phyloP scores from a whole-genome alignment of 169 alveolate species.

The Plasmodium ovale region DNA sequence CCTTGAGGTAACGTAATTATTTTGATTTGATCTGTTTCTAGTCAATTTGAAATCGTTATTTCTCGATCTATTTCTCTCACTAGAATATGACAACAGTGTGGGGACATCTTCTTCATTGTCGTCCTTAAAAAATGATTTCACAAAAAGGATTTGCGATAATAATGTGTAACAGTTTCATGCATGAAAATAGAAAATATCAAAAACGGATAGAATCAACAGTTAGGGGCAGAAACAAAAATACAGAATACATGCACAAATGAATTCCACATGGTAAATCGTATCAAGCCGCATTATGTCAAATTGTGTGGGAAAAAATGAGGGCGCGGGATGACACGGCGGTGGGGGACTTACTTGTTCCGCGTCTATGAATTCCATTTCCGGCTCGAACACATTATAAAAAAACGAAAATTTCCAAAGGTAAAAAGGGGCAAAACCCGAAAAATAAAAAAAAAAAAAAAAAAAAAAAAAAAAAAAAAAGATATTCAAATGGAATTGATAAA shows the following conservation, averaged over 20 bases:
- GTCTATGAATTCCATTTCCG: conserved; percentile 87
- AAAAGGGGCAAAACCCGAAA: conserved; percentile 79
- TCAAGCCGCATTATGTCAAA: too few species aligned
- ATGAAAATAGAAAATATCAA: background rate
- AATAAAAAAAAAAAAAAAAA: background rate
- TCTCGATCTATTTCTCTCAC: conserved; percentile 57
- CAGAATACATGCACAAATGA: background rate
- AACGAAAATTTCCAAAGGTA: conserved; percentile 82
- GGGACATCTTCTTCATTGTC: conserved; percentile 86
- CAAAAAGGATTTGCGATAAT: background rate
- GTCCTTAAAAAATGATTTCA: conserved; percentile 26
- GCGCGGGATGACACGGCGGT: background rate
- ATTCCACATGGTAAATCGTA: too few species aligned
- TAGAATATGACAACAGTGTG: conserved; percentile 78
- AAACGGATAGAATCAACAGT: background rate
- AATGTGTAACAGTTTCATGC: background rate
- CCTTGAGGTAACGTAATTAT: conserved; percentile 47
- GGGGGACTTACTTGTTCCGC: conserved; percentile 81
- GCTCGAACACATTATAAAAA: conserved; percentile 82
- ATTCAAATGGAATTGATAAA: background rate
- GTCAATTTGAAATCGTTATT: conserved; percentile 58
- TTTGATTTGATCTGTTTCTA: conserved; percentile 68
- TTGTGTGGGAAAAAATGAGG: background rate
- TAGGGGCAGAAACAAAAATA: background rate
- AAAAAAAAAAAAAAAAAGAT: background rate